phyloP scores from a whole-genome alignment of 169 alveolate species.

The Babesia bigemina region DNA sequence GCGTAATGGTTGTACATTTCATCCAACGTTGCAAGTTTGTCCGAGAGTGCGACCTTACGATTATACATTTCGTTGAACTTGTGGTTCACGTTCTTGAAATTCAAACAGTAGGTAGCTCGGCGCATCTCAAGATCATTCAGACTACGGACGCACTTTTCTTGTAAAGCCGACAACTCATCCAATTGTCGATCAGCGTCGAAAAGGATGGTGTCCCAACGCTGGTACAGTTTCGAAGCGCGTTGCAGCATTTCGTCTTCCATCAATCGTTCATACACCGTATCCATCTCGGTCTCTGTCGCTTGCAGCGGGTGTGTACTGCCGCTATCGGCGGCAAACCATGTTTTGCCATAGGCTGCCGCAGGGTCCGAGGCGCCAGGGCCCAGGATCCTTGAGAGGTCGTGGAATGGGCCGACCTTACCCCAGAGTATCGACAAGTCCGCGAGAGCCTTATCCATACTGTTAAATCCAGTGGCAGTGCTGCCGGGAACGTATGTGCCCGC shows the following conservation, averaged over 20 bases:
- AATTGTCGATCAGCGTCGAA: conserved; percentile 8
- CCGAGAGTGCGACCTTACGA: conserved; percentile 27
- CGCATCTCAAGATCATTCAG: conserved; percentile 38
- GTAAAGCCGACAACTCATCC: conserved; percentile 21
- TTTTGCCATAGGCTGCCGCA: conserved; percentile 13
- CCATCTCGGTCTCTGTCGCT: background rate
- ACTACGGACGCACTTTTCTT: conserved; percentile 18
- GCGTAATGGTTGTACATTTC: conserved; percentile 45
- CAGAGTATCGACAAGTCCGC: conserved; percentile 61
- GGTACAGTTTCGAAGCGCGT: background rate
- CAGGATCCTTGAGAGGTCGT: conserved; percentile 54
- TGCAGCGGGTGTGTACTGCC: background rate
- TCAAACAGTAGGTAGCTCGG: conserved; percentile 33
- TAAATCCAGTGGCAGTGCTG: background rate
- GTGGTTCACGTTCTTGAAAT: conserved; percentile 56
- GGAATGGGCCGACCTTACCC: conserved; percentile 51
- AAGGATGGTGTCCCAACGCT: conserved; percentile 18
- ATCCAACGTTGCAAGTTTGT: conserved; percentile 33
- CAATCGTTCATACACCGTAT: background rate
- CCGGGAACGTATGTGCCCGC: background rate
- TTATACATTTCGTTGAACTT: conserved; percentile 38
- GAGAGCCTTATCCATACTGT: conserved; percentile 52
- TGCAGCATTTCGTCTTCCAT: conserved; percentile 15
- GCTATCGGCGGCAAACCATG: background rate
- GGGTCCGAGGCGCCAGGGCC: conserved; percentile 8